phyloP scores from a whole-genome alignment of 192 early-diverging fungal species.

The Neocallimastix lanati region DNA sequence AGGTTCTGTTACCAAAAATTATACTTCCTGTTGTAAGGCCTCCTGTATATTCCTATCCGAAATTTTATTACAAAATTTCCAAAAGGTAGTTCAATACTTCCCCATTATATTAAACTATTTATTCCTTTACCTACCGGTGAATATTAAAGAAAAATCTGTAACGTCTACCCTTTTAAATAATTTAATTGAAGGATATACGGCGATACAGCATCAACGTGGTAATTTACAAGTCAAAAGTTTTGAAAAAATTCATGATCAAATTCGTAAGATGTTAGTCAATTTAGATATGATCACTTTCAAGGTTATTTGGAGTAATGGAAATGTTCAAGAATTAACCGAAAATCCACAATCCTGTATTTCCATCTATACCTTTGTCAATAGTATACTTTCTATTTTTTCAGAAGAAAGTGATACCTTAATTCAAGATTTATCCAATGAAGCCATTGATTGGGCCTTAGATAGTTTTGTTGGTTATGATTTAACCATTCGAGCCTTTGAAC shows the following conservation, averaged over 20 bases:
- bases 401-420: conserved; percentile 7
- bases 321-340: conserved; percentile 1
- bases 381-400: conserved; percentile 15
- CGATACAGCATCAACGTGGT: conserved; percentile 4
- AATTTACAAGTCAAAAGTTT: not conserved
- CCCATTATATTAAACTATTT: conserved; percentile 21
- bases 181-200: conserved; percentile 16
- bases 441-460: conserved; percentile 16
- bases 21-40: conserved; percentile 6
- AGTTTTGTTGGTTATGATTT: conserved; percentile 7
- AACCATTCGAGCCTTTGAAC: not conserved
- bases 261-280: conserved; percentile 11
- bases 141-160: conserved; percentile 7
- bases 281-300: conserved; percentile 5
- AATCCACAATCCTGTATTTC: conserved; percentile 8
- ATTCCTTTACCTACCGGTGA: conserved; percentile 11
- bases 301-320: conserved; percentile 9
- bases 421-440: conserved; percentile 11
- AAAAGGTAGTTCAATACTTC: conserved; percentile 9
- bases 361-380: conserved; percentile 8
- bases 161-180: conserved; percentile 8
- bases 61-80: conserved; percentile 18
- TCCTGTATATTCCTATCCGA: conserved; percentile 13
- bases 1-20: conserved; percentile 10
- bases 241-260: not conserved